Conservation (phyloP, 495 filamentous ascomycete species). For the Cairneyella variabilis region DNA sequence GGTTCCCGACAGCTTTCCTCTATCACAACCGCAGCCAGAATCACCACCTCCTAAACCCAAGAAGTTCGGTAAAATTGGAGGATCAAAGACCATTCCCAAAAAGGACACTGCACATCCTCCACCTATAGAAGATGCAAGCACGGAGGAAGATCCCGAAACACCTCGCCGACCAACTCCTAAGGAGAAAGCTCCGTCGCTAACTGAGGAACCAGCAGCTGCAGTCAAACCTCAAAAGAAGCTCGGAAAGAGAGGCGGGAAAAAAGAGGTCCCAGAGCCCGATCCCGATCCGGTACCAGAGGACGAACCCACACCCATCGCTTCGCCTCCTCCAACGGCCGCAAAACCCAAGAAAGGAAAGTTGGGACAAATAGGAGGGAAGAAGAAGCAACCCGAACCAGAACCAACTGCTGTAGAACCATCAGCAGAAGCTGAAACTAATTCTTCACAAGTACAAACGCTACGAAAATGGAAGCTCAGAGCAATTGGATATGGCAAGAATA, state of each 20-base stretch:
- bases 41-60: constrained; percentile 9
- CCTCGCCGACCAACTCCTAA: not conserved
- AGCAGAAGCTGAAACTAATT: not conserved
- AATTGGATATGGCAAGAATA: not conserved
- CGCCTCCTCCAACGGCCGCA: not conserved
- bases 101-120: not conserved
- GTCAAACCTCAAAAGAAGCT: constrained; percentile 22
- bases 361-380: constrained; percentile 19
- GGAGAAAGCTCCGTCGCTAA: constrained; percentile 20
- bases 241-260: constrained; percentile 27
- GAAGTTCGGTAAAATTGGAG: constrained; percentile 16
- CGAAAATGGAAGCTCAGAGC: constrained; percentile 10
- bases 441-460: not conserved
- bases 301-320: too few species aligned
- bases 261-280: constrained; percentile 7
- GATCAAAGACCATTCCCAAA: constrained; percentile 1
- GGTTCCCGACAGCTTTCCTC: constrained; percentile 21
- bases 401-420: not conserved
- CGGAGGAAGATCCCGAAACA: constrained; percentile 7
- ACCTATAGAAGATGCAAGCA: constrained; percentile 2
- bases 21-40: constrained; percentile 7
- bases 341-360: constrained; percentile 14
- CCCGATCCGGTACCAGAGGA: constrained; percentile 2
- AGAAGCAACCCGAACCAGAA: constrained; percentile 4
- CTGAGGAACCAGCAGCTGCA: constrained; percentile 8